Base-by-base conservation (phyloP, 352 stramenopile species). In the Pythium oligandrum region DNA sequence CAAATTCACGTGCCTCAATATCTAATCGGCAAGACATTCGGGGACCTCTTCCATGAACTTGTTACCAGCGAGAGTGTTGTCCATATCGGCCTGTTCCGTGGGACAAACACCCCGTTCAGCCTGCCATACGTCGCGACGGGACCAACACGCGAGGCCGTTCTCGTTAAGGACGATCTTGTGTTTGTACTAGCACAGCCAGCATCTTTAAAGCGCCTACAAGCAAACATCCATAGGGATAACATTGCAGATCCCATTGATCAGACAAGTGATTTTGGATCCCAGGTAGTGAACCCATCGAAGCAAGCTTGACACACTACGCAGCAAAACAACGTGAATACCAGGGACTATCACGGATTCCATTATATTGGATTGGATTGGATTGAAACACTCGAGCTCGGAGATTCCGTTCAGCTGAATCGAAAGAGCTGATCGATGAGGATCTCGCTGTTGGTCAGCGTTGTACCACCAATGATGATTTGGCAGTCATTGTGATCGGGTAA, bases 391-490 rank as follows among this genome's bases (percentile, higher is more conserved):
- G 17, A 26, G 17, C 17, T 26, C 17, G 17, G 17, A 26, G 17
- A 26, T 26, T 26, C 17, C 17, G 17, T 26, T 26, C 17, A 26
- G 17, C 17, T 26, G 17, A 46, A 61, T 52, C 48, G 51, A 30
- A 89, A 80, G 10, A 89, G 61, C 37, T 88, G 75, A 36, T 84
- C 54, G 44, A 87, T 40, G 42, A 91, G 56, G 40, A 89, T 63
- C 32, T 83, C 62, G 53, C 63, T 80, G 62, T 86, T 90, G 3
- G 82, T 90, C 46, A 90, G 64, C 4, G 77, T 89, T 5, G 82
- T 92, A 53, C 77, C 75, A 40, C 82, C 82, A 30, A 92, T 47
- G 35, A 92, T 76, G 39, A 92, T 61, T 56, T 90, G 78, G 51
- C 72, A 77, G 36, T 68, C 67, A 32, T 33, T 62, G 43, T 74